Percentiles rank a stretch among this genome's conserved stretches.
These are phyloP conservation scores for Arabidopsis arenosa DNA, from an alignment of 345 rosid species.

Conservation along the genomic window DNA sequence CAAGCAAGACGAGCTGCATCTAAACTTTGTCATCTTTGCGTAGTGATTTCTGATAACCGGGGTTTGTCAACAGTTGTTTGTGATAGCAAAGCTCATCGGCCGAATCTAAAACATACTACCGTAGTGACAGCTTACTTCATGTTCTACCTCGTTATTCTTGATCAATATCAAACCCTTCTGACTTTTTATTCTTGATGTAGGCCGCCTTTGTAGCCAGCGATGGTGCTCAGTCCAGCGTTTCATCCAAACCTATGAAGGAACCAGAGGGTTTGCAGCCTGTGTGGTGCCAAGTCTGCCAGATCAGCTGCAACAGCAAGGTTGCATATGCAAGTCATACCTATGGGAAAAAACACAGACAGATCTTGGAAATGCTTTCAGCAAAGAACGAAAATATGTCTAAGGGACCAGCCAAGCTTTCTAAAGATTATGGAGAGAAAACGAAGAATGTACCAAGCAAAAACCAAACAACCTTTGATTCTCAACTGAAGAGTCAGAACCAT, in stretches of 20 bases:
- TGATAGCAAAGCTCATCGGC: not conserved
- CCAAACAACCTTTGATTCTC: slow-evolving; percentile 27
- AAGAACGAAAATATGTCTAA: not conserved
- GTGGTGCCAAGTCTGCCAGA: slow-evolving; percentile 40
- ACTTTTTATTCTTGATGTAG: slow-evolving; percentile 15
- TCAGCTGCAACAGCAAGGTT: slow-evolving; percentile 29
- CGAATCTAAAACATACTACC: not conserved
- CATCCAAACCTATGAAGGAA: slow-evolving; percentile 22
- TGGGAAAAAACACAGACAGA: slow-evolving; percentile 32
- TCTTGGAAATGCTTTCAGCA: slow-evolving; percentile 18
- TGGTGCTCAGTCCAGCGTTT: slow-evolving; percentile 17
- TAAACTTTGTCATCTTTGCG: slow-evolving; percentile 18
- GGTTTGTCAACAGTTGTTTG: slow-evolving; percentile 24
- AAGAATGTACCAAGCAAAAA: not conserved
- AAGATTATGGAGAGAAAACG: slow-evolving; percentile 21
- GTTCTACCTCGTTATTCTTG: not conserved
- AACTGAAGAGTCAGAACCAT: slow-evolving; percentile 12
- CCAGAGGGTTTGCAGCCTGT: slow-evolving; percentile 26
- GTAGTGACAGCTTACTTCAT: slow-evolving; percentile 24
- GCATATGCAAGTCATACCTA: slow-evolving; percentile 33
- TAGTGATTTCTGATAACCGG: slow-evolving; percentile 38
- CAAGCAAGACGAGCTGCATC: not conserved
- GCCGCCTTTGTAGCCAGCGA: slow-evolving; percentile 8
- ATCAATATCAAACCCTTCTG: not conserved
- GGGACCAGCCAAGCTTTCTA: slow-evolving; percentile 13